These are phyloP conservation scores for Leishmania gerbilli DNA, from an alignment of 208 protist genomes.

Conservation along the genomic window DNA sequence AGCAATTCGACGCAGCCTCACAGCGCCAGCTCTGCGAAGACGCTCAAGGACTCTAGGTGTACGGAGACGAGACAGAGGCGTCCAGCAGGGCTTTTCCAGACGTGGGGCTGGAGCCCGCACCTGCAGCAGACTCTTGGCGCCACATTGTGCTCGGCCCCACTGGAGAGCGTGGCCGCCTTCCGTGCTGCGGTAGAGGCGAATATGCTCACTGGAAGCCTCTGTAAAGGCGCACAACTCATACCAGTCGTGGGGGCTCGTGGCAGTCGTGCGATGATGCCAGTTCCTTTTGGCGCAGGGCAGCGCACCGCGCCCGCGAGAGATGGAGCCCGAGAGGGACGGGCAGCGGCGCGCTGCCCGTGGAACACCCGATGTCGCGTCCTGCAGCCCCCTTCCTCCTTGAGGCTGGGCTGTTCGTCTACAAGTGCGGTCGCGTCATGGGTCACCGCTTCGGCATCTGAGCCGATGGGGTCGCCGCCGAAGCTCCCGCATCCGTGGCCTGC, in stretches of 20 bases:
- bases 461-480: not conserved
- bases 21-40: not conserved
- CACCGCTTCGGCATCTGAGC: not conserved
- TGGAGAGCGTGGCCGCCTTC: slow-evolving; percentile 15
- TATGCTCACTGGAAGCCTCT: not conserved
- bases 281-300: not conserved
- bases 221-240: not conserved
- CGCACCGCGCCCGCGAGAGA: not conserved
- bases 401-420: not conserved
- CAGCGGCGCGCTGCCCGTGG: not conserved
- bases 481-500: not conserved
- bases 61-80: not conserved
- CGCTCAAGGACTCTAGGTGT: not conserved
- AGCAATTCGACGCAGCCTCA: not conserved
- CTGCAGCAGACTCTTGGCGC: slow-evolving; percentile 42
- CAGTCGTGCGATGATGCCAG: not conserved
- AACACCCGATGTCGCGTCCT: not conserved
- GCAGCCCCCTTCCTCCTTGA: not conserved
- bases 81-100: slow-evolving; percentile 10
- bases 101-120: slow-evolving; percentile 34
- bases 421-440: not conserved
- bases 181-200: not conserved
- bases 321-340: not conserved
- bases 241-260: not conserved
- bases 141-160: slow-evolving; percentile 32